Percentiles rank a stretch among this genome's conserved stretches.
Conservation (phyloP, 306 rosid genomes). For the Crotalaria pallida region DNA sequence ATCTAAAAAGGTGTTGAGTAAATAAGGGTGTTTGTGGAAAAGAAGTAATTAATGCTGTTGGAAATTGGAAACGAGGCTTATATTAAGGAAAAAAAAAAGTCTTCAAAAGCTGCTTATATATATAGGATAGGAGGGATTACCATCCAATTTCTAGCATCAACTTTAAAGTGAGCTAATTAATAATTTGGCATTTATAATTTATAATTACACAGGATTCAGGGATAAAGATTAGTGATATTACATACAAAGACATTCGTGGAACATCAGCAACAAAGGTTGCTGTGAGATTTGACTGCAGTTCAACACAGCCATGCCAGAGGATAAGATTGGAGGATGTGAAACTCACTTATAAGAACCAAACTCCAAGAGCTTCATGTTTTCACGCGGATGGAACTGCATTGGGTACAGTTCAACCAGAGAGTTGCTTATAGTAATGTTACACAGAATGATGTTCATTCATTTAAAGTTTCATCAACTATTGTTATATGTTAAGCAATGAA, state of each 20-base stretch:
- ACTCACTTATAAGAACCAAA: conserved; percentile 30
- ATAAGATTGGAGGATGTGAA: conserved; percentile 41
- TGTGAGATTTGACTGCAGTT: conserved; percentile 51
- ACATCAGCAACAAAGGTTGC: conserved; percentile 52
- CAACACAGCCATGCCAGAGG: conserved; percentile 34
- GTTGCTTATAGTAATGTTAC: conserved; percentile 27
- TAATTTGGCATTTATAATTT: no score
- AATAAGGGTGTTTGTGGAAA: no score
- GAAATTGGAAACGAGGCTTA: no score
- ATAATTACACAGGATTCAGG: conserved; percentile 36
- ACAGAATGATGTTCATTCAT: background rate
- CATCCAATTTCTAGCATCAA: background rate
- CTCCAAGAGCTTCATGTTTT: conserved; percentile 33
- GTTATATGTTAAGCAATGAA: background rate
- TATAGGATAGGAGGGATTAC: no score
- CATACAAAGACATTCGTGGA: conserved; percentile 45
- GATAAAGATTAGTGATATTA: conserved; percentile 31
- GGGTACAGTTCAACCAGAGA: conserved; percentile 35
- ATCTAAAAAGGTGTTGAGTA: no score
- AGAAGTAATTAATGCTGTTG: no score
- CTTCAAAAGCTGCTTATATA: no score
- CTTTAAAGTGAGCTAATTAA: background rate
- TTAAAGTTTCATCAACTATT: background rate
- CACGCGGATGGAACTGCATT: conserved; percentile 29
- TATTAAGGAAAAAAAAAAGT: no score